A percentile compares a stretch with the other conserved stretches of the same genome.
Conservation (phyloP, 441 rosid species). For the Rhodomyrtus psidioides region DNA sequence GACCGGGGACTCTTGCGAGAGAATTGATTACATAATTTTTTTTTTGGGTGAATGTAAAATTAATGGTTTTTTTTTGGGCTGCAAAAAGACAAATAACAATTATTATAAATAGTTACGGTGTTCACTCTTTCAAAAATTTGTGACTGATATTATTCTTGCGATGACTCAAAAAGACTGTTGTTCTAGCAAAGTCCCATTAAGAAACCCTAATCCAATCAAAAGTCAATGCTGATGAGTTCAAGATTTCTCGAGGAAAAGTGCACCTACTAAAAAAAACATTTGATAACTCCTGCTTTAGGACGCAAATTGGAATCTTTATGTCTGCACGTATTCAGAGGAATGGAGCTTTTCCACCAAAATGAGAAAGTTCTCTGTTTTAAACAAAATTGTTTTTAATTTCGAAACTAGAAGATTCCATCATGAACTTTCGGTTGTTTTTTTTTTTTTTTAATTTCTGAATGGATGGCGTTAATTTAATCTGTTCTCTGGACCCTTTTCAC, state of each 20-base stretch:
- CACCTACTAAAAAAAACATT: not conserved
- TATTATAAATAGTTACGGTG: too few species aligned
- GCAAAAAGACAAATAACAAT: too few species aligned
- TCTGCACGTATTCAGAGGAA: not conserved
- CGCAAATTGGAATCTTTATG: not conserved
- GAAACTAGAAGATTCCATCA: not conserved
- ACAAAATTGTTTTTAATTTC: not conserved
- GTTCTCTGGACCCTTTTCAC: not conserved
- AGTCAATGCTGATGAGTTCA: not conserved
- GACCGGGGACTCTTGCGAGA: not conserved
- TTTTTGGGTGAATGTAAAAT: too few species aligned
- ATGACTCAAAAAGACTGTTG: too few species aligned
- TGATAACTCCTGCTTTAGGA: not conserved
- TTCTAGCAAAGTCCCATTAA: not conserved
- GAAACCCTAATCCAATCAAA: not conserved
- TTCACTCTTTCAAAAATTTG: too few species aligned
- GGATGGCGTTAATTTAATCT: not conserved
- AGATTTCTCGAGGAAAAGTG: not conserved
- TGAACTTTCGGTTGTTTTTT: not conserved
- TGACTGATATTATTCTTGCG: too few species aligned
- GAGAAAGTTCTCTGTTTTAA: not conserved
- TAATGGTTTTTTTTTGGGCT: too few species aligned
- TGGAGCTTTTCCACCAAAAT: not conserved
- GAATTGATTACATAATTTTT: too few species aligned
- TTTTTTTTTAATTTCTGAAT: not conserved